Percentiles rank a stretch among this genome's conserved stretches.
phyloP scores from a whole-genome alignment of 768 basidiomycete species.

The Kwoniella dendrophila region DNA sequence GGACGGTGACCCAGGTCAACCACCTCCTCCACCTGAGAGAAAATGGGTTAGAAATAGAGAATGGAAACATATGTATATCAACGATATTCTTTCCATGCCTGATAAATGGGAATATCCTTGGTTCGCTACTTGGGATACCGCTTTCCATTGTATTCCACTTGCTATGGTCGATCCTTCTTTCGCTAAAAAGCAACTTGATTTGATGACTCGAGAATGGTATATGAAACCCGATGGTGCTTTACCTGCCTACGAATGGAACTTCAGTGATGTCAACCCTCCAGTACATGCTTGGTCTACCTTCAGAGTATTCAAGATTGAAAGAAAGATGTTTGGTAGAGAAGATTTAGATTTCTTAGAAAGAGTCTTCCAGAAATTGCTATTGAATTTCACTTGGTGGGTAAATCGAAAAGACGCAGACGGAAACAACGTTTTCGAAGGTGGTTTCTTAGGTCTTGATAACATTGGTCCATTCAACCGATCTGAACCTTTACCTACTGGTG shows the following conservation, averaged over 20 bases:
- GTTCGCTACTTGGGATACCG: slow-evolving; percentile 97
- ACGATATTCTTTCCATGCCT: slow-evolving; percentile 97
- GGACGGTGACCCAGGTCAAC: slow-evolving; percentile 92
- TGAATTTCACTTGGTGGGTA: slow-evolving; percentile 99
- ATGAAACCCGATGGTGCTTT: slow-evolving; percentile 96
- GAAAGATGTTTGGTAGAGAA: slow-evolving; percentile 87
- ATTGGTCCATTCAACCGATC: slow-evolving; percentile 98
- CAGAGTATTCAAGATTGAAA: slow-evolving; percentile 98
- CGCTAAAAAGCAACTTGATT: slow-evolving; percentile 95
- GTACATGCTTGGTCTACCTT: slow-evolving; percentile 98
- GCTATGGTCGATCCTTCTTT: slow-evolving; percentile 93
- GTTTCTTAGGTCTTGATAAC: slow-evolving; percentile 96
- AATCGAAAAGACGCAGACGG: slow-evolving; percentile 95
- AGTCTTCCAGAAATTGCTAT: slow-evolving; percentile 93
- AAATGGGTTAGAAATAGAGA: slow-evolving; percentile 83
- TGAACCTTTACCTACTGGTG: slow-evolving; percentile 81
- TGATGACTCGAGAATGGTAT: slow-evolving; percentile 98
- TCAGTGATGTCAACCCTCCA: slow-evolving; percentile 96
- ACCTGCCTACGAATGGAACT: slow-evolving; percentile 99
- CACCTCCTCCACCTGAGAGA: slow-evolving; percentile 85
- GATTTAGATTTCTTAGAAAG: slow-evolving; percentile 92
- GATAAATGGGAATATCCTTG: slow-evolving; percentile 99
- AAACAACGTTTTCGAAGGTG: slow-evolving; percentile 96
- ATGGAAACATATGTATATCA: slow-evolving; percentile 94
- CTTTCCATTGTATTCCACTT: slow-evolving; percentile 98